A percentile compares a stretch with the other conserved stretches of the same genome.
phyloP scores from a whole-genome alignment of 345 rosid genomes.

The Isatis tinctoria region DNA sequence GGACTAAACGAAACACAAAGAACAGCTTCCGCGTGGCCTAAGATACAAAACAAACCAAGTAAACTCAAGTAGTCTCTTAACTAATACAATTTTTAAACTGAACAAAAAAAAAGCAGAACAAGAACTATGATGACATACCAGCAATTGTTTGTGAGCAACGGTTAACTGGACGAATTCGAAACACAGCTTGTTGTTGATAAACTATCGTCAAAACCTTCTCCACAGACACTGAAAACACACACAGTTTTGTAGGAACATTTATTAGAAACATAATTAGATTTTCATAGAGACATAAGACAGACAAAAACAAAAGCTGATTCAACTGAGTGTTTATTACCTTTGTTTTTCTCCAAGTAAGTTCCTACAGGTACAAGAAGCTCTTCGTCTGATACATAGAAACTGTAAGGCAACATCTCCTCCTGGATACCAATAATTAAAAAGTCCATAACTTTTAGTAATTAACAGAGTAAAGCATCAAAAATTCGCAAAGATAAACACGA shows the following conservation, averaged over 20 bases:
- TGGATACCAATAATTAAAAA: conserved; percentile 16
- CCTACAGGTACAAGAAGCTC: conserved; percentile 84
- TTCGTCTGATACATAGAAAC: conserved; percentile 77
- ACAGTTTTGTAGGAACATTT: background rate
- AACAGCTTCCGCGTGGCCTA: conserved; percentile 53
- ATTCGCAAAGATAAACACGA: too few species aligned
- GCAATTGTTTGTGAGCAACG: conserved; percentile 89
- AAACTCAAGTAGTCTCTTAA: background rate
- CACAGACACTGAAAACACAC: conserved; percentile 74
- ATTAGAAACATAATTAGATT: background rate
- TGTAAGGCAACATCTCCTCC: conserved; percentile 89
- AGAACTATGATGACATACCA: conserved; percentile 41
- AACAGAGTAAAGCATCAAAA: too few species aligned
- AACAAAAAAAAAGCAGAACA: background rate
- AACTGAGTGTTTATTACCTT: conserved; percentile 34
- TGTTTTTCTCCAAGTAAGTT: conserved; percentile 75
- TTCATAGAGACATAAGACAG: conserved; percentile 1
- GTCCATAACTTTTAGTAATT: background rate
- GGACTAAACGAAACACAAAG: conserved; percentile 95
- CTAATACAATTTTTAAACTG: too few species aligned
- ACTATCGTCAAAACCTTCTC: conserved; percentile 87
- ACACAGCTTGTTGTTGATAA: conserved; percentile 95
- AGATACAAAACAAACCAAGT: background rate
- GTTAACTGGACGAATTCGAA: conserved; percentile 81
- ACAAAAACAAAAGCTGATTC: background rate